A percentile compares a stretch with the other conserved stretches of the same genome.
phyloP scores from a whole-genome alignment of 306 rosid species.

The Prinsepia uniflora region DNA sequence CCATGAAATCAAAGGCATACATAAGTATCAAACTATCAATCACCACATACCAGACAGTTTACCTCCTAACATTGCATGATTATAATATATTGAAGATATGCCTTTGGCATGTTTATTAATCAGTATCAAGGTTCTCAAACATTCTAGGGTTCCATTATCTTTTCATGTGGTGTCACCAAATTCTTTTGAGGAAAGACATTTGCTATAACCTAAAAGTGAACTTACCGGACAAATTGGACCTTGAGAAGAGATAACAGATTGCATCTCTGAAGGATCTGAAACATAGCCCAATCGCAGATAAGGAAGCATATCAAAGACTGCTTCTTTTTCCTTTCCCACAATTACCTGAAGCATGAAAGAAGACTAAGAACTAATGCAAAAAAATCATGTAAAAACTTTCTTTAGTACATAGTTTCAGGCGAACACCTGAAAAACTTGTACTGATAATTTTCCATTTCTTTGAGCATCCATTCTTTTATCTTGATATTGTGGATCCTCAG shows the following conservation, averaged over 20 bases:
- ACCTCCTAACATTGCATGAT: no score
- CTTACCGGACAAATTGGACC: conserved; percentile 98
- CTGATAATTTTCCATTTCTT: conserved; percentile 79
- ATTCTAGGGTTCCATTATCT: not conserved
- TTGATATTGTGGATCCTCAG: conserved; percentile 96
- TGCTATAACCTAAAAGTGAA: conserved; percentile 5
- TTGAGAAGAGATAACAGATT: conserved; percentile 89
- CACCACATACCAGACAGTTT: not conserved
- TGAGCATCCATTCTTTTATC: conserved; percentile 95
- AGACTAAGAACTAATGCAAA: conserved; percentile 22
- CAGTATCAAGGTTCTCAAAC: conserved; percentile 8
- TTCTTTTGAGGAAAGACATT: not conserved
- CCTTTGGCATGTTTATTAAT: not conserved
- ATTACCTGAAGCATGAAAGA: conserved; percentile 45
- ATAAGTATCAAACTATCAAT: not conserved
- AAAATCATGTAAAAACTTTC: conserved; percentile 6
- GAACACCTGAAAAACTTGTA: conserved; percentile 68
- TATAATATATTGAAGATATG: not conserved
- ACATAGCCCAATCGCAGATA: conserved; percentile 90
- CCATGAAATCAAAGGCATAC: not conserved
- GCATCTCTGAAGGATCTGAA: conserved; percentile 93
- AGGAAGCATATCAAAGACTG: conserved; percentile 78
- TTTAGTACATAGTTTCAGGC: conserved; percentile 24
- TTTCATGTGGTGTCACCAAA: not conserved
- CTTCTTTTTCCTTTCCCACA: conserved; percentile 82